phyloP scores from a whole-genome alignment of 495 filamentous ascomycete genomes.

The Zalerion maritima region DNA sequence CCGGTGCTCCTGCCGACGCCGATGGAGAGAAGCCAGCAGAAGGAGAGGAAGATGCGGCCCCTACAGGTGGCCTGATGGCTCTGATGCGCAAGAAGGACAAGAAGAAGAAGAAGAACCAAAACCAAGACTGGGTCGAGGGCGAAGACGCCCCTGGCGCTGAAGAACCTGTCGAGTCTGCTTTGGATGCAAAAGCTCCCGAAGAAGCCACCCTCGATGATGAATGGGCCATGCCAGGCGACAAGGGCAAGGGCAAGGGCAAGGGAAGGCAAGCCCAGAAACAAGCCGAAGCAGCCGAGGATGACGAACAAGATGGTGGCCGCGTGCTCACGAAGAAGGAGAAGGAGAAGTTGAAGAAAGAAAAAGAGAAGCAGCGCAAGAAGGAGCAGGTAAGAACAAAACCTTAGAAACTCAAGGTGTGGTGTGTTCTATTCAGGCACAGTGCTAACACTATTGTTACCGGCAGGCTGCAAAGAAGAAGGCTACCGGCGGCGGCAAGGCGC shows the following conservation, averaged over 20 bases:
- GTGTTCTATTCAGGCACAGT: constrained; percentile 8
- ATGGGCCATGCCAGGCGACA: constrained; percentile 76
- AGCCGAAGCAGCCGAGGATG: constrained; percentile 33
- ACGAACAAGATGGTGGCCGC: constrained; percentile 46
- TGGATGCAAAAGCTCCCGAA: constrained; percentile 58
- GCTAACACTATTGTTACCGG: constrained; percentile 5
- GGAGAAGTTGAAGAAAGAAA: constrained; percentile 88
- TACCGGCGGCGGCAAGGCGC: constrained; percentile 30
- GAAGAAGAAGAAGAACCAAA: constrained; percentile 82
- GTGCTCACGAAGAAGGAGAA: constrained; percentile 92
- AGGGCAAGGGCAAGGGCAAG: constrained; percentile 80
- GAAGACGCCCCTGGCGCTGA: constrained; percentile 42
- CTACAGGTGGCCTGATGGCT: constrained; percentile 60
- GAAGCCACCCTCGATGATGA: constrained; percentile 81
- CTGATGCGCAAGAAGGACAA: constrained; percentile 79
- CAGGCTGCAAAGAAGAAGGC: constrained; percentile 60
- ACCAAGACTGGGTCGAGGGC: constrained; percentile 59
- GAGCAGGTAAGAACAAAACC: constrained; percentile 46
- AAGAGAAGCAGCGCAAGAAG: constrained; percentile 90
- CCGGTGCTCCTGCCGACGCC: constrained; percentile 32
- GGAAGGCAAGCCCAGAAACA: constrained; percentile 73
- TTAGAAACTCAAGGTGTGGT: neutral
- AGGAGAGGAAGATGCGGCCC: constrained; percentile 35
- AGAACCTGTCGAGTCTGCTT: constrained; percentile 27
- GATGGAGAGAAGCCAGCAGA: constrained; percentile 20